A percentile compares a stretch with the other conserved stretches of the same genome.
Evolutionary conservation across 352 stramenopile species (phyloP).

Genomic region (Globisporangium polare): DNA sequence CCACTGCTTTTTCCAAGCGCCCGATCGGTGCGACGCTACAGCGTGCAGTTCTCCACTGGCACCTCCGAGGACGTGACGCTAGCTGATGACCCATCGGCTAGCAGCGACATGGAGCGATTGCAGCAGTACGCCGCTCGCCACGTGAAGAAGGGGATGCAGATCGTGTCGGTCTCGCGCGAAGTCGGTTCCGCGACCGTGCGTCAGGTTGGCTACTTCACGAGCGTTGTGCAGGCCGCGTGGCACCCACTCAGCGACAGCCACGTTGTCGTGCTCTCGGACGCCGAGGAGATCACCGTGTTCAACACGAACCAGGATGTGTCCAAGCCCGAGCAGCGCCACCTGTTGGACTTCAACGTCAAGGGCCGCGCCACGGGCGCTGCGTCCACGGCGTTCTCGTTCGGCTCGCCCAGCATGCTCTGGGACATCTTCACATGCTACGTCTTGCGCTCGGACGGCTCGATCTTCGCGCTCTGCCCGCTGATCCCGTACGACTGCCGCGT

Average conservation of each 20-base stretch:
- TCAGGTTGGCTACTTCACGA: conserved; percentile 53
- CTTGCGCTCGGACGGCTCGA: conserved; percentile 59
- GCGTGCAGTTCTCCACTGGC: conserved; percentile 49
- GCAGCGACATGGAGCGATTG: conserved; percentile 31
- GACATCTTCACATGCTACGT: conserved; percentile 77
- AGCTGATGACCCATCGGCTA: conserved; percentile 13
- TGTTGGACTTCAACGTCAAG: conserved; percentile 44
- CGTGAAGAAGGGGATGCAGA: conserved; percentile 11
- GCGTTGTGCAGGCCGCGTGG: conserved; percentile 56
- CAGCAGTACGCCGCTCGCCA: conserved; percentile 19
- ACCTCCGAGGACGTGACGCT: conserved; percentile 21
- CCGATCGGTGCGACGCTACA: conserved; percentile 25
- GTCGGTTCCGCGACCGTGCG: conserved; percentile 45
- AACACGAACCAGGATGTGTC: conserved; percentile 59
- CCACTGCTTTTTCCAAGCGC: not conserved
- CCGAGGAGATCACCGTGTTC: conserved; percentile 70
- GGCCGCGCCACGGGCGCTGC: conserved; percentile 22
- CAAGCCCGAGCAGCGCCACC: conserved; percentile 68
- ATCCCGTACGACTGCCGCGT: conserved; percentile 61
- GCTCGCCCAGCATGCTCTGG: conserved; percentile 49
- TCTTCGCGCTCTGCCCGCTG: conserved; percentile 70
- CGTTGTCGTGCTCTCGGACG: conserved; percentile 69
- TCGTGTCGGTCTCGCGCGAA: conserved; percentile 53
- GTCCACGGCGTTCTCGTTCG: conserved; percentile 59
- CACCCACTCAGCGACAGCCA: conserved; percentile 71